Conservation (phyloP, 345 rosid genomes). For the Anastatica hierochuntica region DNA sequence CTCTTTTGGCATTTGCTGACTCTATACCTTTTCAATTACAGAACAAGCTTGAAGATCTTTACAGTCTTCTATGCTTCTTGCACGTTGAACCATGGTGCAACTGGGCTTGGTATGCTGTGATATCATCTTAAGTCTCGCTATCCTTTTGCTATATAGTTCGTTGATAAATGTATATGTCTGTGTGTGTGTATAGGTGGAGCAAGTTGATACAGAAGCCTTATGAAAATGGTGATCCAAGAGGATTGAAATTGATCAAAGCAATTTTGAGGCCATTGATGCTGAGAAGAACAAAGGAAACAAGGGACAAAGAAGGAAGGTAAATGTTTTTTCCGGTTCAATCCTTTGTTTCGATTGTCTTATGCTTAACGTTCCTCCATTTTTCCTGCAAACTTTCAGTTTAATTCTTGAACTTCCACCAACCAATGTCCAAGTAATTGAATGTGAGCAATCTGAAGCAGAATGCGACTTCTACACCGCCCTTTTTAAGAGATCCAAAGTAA, state of each 20-base stretch:
- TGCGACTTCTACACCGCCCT: slow-evolving; percentile 51
- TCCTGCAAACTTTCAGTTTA: slow-evolving; percentile 33
- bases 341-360: neutral
- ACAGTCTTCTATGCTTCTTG: slow-evolving; percentile 61
- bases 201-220: slow-evolving; percentile 55
- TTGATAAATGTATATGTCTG: neutral
- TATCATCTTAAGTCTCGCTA: neutral
- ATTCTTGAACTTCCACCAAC: slow-evolving; percentile 66
- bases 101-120: slow-evolving; percentile 46
- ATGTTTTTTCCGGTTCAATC: neutral
- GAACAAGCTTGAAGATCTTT: slow-evolving; percentile 62
- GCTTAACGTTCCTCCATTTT: neutral
- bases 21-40: slow-evolving; percentile 16
- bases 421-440: slow-evolving; percentile 41
- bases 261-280: slow-evolving; percentile 59
- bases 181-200: slow-evolving; percentile 40
- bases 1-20: slow-evolving; percentile 4
- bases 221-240: slow-evolving; percentile 61
- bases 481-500: slow-evolving; percentile 55
- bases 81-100: slow-evolving; percentile 74
- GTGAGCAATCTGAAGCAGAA: slow-evolving; percentile 60
- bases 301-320: slow-evolving; percentile 53
- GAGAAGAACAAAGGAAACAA: slow-evolving; percentile 64
- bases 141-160: neutral
- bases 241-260: slow-evolving; percentile 44